Evolutionary conservation across 306 rosid species (phyloP).

Genomic region (cucumber (Cucumis sativus)): DNA sequence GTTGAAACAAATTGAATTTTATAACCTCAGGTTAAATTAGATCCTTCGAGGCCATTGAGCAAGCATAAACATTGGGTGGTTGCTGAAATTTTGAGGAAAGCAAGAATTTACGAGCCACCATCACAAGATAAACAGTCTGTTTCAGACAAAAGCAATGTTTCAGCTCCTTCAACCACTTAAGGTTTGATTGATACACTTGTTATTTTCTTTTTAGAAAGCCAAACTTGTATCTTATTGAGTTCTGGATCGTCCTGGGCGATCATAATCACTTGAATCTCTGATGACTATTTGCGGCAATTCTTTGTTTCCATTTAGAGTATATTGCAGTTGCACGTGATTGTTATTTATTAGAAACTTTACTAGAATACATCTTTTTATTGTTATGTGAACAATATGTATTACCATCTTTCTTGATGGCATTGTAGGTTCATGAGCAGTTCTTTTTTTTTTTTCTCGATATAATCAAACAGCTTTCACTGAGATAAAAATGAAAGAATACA

Average conservation of each 20-base stretch:
- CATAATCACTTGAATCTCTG: not conserved
- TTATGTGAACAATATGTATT: not conserved
- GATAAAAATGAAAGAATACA: too few relatives aligned
- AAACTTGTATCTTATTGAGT: not conserved
- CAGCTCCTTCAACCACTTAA: slow-evolving; percentile 7
- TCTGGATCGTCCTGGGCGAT: not conserved
- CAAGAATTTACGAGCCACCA: slow-evolving; percentile 64
- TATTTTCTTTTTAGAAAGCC: not conserved
- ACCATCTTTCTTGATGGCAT: not conserved
- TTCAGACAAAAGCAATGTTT: not conserved
- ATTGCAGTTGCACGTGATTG: not conserved
- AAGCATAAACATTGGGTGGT: slow-evolving; percentile 74
- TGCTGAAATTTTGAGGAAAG: slow-evolving; percentile 77
- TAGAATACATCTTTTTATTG: not conserved
- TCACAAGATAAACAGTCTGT: slow-evolving; percentile 2
- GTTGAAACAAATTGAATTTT: not conserved
- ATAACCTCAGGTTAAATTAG: slow-evolving; percentile 47
- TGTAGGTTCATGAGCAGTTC: not conserved
- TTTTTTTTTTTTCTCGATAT: too few relatives aligned
- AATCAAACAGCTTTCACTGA: too few relatives aligned
- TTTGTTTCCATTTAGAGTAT: not conserved
- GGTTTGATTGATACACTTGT: not conserved
- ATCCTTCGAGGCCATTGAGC: slow-evolving; percentile 78
- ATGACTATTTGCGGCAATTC: not conserved
- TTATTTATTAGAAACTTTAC: not conserved